Evolutionary conservation across 2,329 filamentous ascomycete genomes (phyloP), one percentile per base, ranked within the genome.

Genomic region (Epichloe sibirici): DNA sequence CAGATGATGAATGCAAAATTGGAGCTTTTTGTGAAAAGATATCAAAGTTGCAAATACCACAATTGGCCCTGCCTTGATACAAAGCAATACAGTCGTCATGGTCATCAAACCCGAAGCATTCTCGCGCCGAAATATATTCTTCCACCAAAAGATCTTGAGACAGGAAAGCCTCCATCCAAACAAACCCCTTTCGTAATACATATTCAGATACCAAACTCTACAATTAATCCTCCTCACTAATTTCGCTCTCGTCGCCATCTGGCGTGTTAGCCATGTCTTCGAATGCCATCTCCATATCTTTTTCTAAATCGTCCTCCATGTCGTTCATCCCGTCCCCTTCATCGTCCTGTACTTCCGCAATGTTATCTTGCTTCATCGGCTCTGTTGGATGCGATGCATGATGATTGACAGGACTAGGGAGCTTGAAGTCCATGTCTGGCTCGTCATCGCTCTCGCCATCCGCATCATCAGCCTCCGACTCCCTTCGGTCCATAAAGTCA

Each of bases 151-250:
- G 13, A 45, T 21, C 21, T 44, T 12, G 23, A 17, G 25, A 42
- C 37, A 45, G 5, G 15, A 6, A 7, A 37, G 25, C n/a, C 28
- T 45, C 13, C 37, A 39, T 9, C 25, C 35, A 45, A 51, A 49
- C 35, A 45, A 51, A 49, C 15, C 23, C n/a, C 25, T 11, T 17
- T 13, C 5, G 21, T 12, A 21, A 25, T 12, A 11, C n/a, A 42
- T 11, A 25, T 34, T 21, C 44, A 17, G 28, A 45, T 31, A 15
- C 46, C 47, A 45, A 42, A 28, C 40, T 35, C 48, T 35, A 38
- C 44, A 23, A n/a, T 21, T 45, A 84, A 62, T 84, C 81, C 63
- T 84, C 81, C 62, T 84, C 81, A 57, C 81, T 84, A 51, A 84
- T 80, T 58, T 82, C 79, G 57, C 81, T 84, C 64, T 84, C 81